Evolutionary conservation across 2,329 filamentous ascomycete species (phyloP), one percentile per base, ranked within the genome.

Genomic region (Arthroderma sp.): DNA sequence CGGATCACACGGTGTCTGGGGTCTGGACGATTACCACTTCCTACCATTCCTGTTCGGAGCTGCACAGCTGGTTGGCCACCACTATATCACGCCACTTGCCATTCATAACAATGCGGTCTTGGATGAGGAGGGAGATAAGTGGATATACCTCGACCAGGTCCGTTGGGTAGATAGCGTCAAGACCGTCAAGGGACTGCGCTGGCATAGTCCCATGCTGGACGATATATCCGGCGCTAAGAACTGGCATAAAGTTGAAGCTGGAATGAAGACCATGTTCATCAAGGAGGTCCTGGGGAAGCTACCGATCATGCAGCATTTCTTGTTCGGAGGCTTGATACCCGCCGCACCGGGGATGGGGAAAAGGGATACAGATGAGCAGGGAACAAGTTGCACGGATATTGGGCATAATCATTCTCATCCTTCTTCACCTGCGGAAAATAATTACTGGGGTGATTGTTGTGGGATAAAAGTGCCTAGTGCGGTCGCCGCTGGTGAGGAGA

Each of bases 181-280:
- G 71, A 94, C 86, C 1, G 88, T 95, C 47, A 86, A 93, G 58
- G 89, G 88, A 1, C 68, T 98, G 49, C 77, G 91, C 38, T 98
- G 91, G 91, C 93, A 98, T 58, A 88, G 82, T 51, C 91, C 93
- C 3, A 96, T 98, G 93, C 77, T 98, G 11, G 91, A 98, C 60
- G 91, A 98, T 61, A 98, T 98, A 52, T 91, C 84, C 3, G 81
- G 86, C 1, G 83, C 89, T 10, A 88, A 86, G 61, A 84, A 74
- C 34, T 98, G 91, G 91, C 69, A 66, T 52, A 98, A 98, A 70
- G 83, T 98, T 41, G 88, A 96, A 62, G 82, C 74, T 28, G 91
- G 91, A 5, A 96, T 98, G 93, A 77, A 85, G 49, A 84, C 86
- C 53, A 98, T 98, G 93, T 96, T 96, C 59, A 74, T 89, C 42